Evolutionary conservation across 768 basidiomycete species (phyloP).

Genomic region (Phanerochaete sordida): DNA sequence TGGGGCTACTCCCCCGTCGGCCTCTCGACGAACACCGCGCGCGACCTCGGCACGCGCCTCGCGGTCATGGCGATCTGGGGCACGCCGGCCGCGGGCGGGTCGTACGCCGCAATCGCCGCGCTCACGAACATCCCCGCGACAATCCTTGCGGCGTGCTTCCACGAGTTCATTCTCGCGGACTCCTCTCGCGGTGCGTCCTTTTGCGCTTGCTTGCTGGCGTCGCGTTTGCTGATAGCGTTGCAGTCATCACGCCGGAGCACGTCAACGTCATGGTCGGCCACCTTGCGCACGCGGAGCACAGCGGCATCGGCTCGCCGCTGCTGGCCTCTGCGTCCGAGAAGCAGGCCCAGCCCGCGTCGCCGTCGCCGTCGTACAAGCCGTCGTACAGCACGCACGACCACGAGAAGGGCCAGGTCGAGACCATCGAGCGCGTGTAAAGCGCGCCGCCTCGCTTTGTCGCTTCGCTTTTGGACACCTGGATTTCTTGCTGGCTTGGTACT

Average conservation of each 20-base stretch:
- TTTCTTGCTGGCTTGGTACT: too few species aligned
- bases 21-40: slow-evolving; percentile 60
- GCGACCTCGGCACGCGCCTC: slow-evolving; percentile 63
- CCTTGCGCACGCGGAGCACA: slow-evolving; percentile 23
- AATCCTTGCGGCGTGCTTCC: slow-evolving; percentile 46
- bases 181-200: slow-evolving; percentile 49
- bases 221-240: neutral
- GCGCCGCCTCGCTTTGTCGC: neutral
- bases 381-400: too few species aligned
- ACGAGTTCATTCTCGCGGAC: slow-evolving; percentile 56
- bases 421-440: slow-evolving; percentile 3
- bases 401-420: slow-evolving; percentile 1
- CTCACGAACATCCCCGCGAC: slow-evolving; percentile 66
- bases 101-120: slow-evolving; percentile 60
- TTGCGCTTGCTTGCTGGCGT: neutral
- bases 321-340: neutral
- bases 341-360: neutral
- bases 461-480: too few species aligned
- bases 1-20: slow-evolving; percentile 59
- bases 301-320: neutral
- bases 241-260: slow-evolving; percentile 21
- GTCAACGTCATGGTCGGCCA: slow-evolving; percentile 19
- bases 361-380: neutral
- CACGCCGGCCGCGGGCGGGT: slow-evolving; percentile 43
- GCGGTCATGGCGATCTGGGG: slow-evolving; percentile 64